Evolutionary conservation across 495 filamentous ascomycete species (phyloP), one percentile per base, ranked within the genome.

Genomic region (Aspergillus incahuasiensis): DNA sequence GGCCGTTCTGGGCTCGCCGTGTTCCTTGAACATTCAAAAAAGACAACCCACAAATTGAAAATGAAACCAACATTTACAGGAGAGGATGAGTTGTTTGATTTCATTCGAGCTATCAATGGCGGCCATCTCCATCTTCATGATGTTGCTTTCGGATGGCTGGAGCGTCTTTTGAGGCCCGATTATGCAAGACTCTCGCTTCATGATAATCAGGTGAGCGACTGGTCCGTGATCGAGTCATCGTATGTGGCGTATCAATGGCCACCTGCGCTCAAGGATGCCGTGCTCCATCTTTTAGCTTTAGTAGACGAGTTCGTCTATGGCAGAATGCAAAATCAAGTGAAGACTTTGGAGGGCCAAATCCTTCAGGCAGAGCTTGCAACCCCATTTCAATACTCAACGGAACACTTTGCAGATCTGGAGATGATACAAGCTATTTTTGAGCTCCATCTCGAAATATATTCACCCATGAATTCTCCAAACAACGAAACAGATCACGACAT

Each of bases 381-480:
- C 38, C 56, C 45, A 21, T 73, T 68, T 42, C 48, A 58, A 22
- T 78, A 74, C 45, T 59, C 61, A 2, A 8, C 55, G 5, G 62
- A 51, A 21, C 53, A 72, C 49, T 60, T 67, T 41, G 63, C 58
- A 12, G 43, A 68, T n/a, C 50, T 71, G 28, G 74, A 81, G n/a
- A 82, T 92, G 65, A 76, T 86, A 1, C 82, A 97, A 61, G 85
- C 86, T 50, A 74, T 95, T 1, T 92, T 91, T 56, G 94, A 99
- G 67, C 75, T 99, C 8, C 90, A 97, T 62, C 75, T 98, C 1
- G 92, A 97, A 53, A 76, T 91, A 7, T 95, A 88, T 61, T 84
- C 87, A 34, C 76, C 83, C 15, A 86, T 90, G 53, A 92, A 86
- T 16, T 85, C 86, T 56, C 85, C 89, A 0, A 86, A 79, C 65